Evolutionary conservation across 2,329 filamentous ascomycete species (phyloP).

Genomic region (Fusarium multiceps): DNA sequence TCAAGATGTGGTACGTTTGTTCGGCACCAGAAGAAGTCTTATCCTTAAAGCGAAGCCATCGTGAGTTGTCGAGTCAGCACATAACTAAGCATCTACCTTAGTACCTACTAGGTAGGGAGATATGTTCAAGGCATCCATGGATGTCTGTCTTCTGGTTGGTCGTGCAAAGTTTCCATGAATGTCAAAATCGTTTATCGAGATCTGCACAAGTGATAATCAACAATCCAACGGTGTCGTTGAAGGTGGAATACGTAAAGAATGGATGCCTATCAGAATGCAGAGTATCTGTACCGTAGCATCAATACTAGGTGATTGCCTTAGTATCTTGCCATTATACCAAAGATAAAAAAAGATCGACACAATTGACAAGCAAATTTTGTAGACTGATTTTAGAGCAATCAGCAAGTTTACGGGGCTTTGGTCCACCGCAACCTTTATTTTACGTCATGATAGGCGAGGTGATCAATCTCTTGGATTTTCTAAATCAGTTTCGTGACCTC

Average conservation of each 20-base stretch:
- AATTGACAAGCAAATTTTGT: neutral
- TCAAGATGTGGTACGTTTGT: conserved; percentile 5
- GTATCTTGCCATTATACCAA: neutral
- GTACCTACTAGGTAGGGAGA: neutral
- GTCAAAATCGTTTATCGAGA: neutral
- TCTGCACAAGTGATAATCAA: neutral
- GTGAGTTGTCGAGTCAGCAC: neutral
- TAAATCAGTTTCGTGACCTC: neutral
- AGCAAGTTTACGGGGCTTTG: neutral
- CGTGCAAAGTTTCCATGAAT: neutral
- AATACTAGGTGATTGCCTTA: neutral
- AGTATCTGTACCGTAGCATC: neutral
- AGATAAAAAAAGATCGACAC: conserved; percentile 21
- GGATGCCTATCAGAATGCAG: neutral
- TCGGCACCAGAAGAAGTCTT: neutral
- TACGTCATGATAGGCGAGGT: conserved; percentile 22
- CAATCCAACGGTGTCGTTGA: conserved; percentile 9
- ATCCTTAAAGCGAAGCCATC: conserved; percentile 8
- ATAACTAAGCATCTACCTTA: neutral
- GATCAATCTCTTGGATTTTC: neutral
- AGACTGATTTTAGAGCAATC: neutral
- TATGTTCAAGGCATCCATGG: neutral
- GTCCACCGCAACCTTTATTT: neutral
- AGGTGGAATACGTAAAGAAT: neutral
- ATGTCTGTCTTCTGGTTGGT: neutral